Conservation (phyloP, 805 yeast species). For the Cyberlindnera suaveolens region DNA sequence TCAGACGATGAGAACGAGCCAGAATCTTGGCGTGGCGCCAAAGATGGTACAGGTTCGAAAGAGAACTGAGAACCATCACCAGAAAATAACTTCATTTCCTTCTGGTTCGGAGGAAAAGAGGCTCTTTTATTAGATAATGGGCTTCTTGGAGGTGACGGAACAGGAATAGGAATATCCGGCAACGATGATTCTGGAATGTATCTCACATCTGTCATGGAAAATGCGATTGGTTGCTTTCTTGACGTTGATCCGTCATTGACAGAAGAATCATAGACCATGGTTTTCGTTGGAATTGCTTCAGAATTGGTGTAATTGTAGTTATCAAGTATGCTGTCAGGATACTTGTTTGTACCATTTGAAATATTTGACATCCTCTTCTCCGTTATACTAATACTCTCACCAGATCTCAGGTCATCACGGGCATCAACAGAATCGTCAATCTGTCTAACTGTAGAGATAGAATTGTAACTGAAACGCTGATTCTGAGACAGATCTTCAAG, state of each 20-base stretch:
- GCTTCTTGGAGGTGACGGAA: conserved; percentile 17
- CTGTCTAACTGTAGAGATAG: too few species aligned
- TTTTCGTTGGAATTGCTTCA: conserved; percentile 3
- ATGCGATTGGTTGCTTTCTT: conserved; percentile 1
- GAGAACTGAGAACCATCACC: neutral
- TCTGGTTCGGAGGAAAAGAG: neutral
- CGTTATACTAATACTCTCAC: too few species aligned
- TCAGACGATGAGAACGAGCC: neutral
- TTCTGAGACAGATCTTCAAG: too few species aligned
- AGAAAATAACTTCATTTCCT: neutral
- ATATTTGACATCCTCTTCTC: conserved; percentile 2
- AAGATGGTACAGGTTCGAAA: conserved; percentile 4
- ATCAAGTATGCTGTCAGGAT: conserved; percentile 23
- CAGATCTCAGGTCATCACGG: too few species aligned
- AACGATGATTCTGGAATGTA: conserved; percentile 19
- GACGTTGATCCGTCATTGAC: neutral
- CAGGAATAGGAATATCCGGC: conserved; percentile 11
- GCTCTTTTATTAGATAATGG: conserved; percentile 7
- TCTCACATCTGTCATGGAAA: conserved; percentile 9
- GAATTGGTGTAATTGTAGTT: neutral
- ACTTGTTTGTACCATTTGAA: conserved; percentile 6
- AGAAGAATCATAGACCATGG: conserved; percentile 1
- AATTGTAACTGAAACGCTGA: too few species aligned
- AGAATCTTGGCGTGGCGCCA: neutral
- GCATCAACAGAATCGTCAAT: too few species aligned